Base-by-base conservation (phyloP, 129 eudicot species). In the Logfia minima region DNA sequence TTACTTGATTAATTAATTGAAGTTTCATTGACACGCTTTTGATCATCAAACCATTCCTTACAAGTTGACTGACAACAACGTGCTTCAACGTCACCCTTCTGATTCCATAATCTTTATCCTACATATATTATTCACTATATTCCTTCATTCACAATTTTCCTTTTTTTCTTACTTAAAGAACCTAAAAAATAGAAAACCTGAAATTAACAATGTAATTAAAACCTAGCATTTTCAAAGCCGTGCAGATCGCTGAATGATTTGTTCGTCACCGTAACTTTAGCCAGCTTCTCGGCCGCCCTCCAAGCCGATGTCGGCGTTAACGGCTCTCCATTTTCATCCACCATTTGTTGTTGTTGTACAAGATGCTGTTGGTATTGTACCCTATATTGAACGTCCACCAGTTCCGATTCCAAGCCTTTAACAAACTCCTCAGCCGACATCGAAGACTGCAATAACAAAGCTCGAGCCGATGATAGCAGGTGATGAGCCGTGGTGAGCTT, bases 151-250 rank as follows among this genome's bases (percentile, higher is more conserved):
- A 64, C 78, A 81, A 74, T 34, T 72, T 79, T 83, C 66, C 19
- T 70, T 39, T 52, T 32, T 23, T 77, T 13, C 66, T 78, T 23
- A 19, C 6, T 58, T 18, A 18, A 18, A 56, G n/a, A 39, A 79
- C 65, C 22, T 41, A 43, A 61, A 16, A 63, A 24, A 16, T 1
- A 18, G 14, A 1, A 32, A 55, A 45, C 5, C 53, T 3, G 17
- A 41, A 64, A 43, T 34, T 34, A 34, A 34, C 4, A 34, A 34
- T 34, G 37, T 34, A 34, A 34, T 81, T 82, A 94, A 86, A 94
- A 91, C 71, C 97, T 92, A 73, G 99, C 99, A 79, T 94, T 94
- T 81, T 94, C 97, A 66, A 94, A 91, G 84, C 97, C 99, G 84
- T 91, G 97, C 75, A 94, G 82, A 73, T 94, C 96, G 70, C 89